These are phyloP conservation scores for Miscanthus lutarioriparius DNA, from an alignment of 176 grass and related monocot genomes.

Conservation along the genomic window DNA sequence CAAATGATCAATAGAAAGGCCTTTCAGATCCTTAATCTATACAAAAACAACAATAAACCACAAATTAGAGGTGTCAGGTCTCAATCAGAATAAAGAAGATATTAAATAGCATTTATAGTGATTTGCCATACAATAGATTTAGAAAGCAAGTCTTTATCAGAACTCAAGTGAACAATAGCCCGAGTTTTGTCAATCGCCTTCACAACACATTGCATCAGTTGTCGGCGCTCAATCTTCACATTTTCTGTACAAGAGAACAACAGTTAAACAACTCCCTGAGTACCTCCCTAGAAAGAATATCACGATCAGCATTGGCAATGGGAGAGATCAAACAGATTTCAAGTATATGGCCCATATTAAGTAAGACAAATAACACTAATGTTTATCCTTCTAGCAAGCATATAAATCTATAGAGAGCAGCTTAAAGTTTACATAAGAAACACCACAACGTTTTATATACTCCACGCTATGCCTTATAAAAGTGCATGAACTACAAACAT, in stretches of 20 bases:
- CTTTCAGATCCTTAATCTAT: conserved; percentile 89
- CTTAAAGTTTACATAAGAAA: neutral
- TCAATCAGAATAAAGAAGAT: conserved; percentile 17
- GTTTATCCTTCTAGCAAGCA: neutral
- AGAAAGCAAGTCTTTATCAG: conserved; percentile 66
- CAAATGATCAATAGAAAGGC: conserved; percentile 92
- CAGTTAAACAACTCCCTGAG: conserved; percentile 16
- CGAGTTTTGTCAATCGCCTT: conserved; percentile 79
- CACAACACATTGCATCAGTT: conserved; percentile 77
- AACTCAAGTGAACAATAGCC: conserved; percentile 71
- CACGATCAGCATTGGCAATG: conserved; percentile 18
- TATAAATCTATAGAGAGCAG: conserved; percentile 23
- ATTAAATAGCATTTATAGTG: neutral
- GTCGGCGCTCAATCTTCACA: conserved; percentile 45
- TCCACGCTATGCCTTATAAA: conserved; percentile 10
- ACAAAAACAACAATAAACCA: conserved; percentile 27
- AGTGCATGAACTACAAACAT: neutral
- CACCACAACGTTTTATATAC: neutral
- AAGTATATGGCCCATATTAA: neutral
- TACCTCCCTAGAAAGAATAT: conserved; percentile 30
- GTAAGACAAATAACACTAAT: neutral
- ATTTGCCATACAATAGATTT: conserved; percentile 69
- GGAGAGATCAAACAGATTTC: conserved; percentile 4
- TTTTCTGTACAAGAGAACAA: conserved; percentile 49
- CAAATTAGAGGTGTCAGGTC: conserved; percentile 16